phyloP scores from a whole-genome alignment of 2,329 filamentous ascomycete genomes.

The Colletotrichum sansevieriae region DNA sequence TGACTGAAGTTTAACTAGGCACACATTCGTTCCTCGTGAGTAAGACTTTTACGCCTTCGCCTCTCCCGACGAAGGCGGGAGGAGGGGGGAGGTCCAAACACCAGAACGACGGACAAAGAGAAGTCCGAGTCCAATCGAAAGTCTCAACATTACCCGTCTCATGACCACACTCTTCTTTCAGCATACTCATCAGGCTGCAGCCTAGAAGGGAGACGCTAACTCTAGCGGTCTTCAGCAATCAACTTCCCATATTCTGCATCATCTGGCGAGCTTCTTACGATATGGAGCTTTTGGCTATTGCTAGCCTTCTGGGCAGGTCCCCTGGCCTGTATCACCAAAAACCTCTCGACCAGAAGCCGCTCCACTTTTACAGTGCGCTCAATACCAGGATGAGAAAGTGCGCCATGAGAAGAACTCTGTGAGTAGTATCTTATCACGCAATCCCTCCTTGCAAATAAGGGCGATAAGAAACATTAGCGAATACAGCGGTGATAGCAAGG shows the following conservation, averaged over 20 bases:
- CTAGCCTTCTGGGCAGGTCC: background rate
- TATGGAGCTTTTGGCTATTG: background rate
- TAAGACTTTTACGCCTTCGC: background rate
- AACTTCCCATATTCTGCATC: background rate
- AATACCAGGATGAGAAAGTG: background rate
- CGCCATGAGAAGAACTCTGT: slow-evolving; percentile 3
- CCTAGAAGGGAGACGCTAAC: background rate
- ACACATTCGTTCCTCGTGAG: background rate
- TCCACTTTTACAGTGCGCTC: background rate
- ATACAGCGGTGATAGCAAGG: background rate
- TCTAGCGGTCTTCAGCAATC: background rate
- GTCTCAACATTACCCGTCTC: background rate
- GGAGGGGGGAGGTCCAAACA: background rate
- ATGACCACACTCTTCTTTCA: background rate
- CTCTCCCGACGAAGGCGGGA: background rate
- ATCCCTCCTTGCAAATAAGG: background rate
- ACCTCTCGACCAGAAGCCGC: slow-evolving; percentile 1
- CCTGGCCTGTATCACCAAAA: background rate
- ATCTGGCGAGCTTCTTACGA: background rate
- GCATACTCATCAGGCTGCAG: background rate
- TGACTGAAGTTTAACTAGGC: background rate
- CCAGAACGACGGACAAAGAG: background rate
- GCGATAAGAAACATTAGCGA: background rate
- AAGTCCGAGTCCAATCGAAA: background rate
- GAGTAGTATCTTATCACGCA: background rate